Percentiles rank a stretch among this genome's conserved stretches.
Conservation (phyloP, 768 basidiomycete species). For the Leccinum rimulosum region DNA sequence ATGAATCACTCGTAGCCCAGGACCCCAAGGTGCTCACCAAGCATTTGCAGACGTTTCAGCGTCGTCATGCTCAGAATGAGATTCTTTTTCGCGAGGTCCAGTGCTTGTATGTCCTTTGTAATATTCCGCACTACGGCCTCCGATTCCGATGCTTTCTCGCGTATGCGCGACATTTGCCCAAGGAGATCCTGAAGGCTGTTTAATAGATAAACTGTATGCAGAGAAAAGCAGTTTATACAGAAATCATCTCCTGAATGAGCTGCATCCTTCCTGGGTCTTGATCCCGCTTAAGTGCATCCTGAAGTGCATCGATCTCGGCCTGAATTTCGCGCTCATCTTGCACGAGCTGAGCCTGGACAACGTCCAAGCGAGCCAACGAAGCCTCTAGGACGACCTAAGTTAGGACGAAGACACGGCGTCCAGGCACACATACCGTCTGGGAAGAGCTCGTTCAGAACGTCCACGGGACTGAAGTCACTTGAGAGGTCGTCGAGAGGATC, state of each 20-base stretch:
- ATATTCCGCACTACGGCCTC: conserved; percentile 95
- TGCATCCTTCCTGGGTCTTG: conserved; percentile 91
- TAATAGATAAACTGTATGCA: conserved; percentile 2
- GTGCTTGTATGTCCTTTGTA: conserved; percentile 92
- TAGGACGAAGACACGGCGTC: not conserved
- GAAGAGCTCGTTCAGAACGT: conserved; percentile 61
- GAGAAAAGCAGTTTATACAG: conserved; percentile 46
- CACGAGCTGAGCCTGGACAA: conserved; percentile 64
- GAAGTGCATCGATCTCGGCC: conserved; percentile 66
- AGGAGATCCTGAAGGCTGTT: conserved; percentile 69
- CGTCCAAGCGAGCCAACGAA: conserved; percentile 68
- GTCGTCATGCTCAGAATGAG: conserved; percentile 87
- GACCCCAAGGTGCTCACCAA: conserved; percentile 55
- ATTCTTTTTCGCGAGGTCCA: conserved; percentile 93
- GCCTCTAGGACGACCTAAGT: conserved; percentile 49
- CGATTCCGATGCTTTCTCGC: conserved; percentile 95
- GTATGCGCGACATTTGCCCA: conserved; percentile 92
- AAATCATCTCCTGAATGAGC: conserved; percentile 93
- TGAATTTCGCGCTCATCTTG: conserved; percentile 70
- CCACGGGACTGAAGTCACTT: conserved; percentile 53
- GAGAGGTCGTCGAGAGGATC: conserved; percentile 61
- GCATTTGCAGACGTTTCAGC: conserved; percentile 88
- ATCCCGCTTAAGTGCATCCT: conserved; percentile 63
- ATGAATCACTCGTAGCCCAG: not conserved
- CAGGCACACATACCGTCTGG: conserved; percentile 63